Evolutionary conservation across 225 moss, liverwort and hornwort species (phyloP).

Genomic region (Bryoerythrophyllum caledonicum): DNA sequence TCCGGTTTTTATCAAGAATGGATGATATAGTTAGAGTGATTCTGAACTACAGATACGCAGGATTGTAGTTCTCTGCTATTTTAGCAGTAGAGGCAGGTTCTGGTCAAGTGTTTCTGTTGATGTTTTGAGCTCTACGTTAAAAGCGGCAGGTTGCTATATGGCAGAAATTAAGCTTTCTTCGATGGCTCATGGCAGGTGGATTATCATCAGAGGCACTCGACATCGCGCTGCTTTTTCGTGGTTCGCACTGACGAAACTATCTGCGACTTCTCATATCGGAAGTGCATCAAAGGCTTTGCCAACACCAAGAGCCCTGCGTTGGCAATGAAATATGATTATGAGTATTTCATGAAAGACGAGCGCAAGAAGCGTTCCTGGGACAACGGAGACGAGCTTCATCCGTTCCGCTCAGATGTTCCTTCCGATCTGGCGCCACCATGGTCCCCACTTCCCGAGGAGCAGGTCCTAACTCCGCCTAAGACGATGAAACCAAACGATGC

Average conservation of each 20-base stretch:
- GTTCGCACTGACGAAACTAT: slow-evolving; percentile 62
- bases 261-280: slow-evolving; percentile 79
- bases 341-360: slow-evolving; percentile 32
- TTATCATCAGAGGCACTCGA: slow-evolving; percentile 48
- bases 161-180: slow-evolving; percentile 10
- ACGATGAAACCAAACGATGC: slow-evolving; percentile 16
- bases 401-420: slow-evolving; percentile 19
- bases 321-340: slow-evolving; percentile 56
- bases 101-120: slow-evolving; percentile 2
- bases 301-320: slow-evolving; percentile 46
- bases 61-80: background rate
- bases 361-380: slow-evolving; percentile 31
- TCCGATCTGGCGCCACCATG: slow-evolving; percentile 11
- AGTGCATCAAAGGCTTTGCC: slow-evolving; percentile 62
- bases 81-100: background rate
- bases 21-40: background rate
- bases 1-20: background rate
- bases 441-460: slow-evolving; percentile 3
- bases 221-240: slow-evolving; percentile 76
- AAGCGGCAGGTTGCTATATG: slow-evolving; percentile 6
- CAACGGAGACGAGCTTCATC: slow-evolving; percentile 22
- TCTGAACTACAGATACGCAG: slow-evolving; percentile 12
- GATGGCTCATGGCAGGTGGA: slow-evolving; percentile 69
- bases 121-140: background rate
- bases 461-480: slow-evolving; percentile 11